Evolutionary conservation across 495 filamentous ascomycete species (phyloP).

Genomic region (Trichoderma asperelloides): DNA sequence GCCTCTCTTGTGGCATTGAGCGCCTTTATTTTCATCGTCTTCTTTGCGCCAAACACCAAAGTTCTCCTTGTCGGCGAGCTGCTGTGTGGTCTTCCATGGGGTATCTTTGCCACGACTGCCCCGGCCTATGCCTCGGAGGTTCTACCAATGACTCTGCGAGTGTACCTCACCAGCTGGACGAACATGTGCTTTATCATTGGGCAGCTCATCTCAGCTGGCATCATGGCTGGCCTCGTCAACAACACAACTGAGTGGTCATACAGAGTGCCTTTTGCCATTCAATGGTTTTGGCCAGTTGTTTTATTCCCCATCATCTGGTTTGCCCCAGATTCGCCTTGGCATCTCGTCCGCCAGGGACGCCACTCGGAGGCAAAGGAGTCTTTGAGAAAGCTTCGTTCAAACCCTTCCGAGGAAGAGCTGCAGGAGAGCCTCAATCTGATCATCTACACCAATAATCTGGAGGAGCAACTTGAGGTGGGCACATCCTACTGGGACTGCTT

Average conservation of each 20-base stretch:
- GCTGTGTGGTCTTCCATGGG: conserved; percentile 38
- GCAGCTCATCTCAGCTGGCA: conserved; percentile 31
- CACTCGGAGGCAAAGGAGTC: conserved; percentile 27
- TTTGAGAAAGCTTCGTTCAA: conserved; percentile 14
- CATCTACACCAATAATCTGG: conserved; percentile 56
- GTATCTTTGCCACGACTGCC: conserved; percentile 36
- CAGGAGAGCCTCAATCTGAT: conserved; percentile 49
- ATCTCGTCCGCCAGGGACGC: conserved; percentile 32
- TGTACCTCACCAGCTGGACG: conserved; percentile 32
- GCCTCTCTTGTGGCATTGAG: conserved; percentile 29
- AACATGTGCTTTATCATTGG: conserved; percentile 39
- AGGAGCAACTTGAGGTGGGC: conserved; percentile 44
- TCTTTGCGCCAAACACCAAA: conserved; percentile 28
- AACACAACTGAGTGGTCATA: conserved; percentile 51
- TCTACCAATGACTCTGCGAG: conserved; percentile 32
- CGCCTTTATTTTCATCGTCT: conserved; percentile 34
- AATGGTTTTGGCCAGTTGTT: conserved; percentile 33
- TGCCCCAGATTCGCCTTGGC: conserved; percentile 40
- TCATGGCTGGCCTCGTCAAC: conserved; percentile 42
- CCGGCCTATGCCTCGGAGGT: conserved; percentile 34
- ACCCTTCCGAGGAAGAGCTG: neutral
- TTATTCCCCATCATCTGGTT: conserved; percentile 3
- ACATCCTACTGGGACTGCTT: conserved; percentile 51
- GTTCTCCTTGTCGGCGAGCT: conserved; percentile 34
- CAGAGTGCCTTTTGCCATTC: conserved; percentile 42